Evolutionary conservation across 2,329 filamentous ascomycete species (phyloP).

Genomic region (Catunica adiposa): DNA sequence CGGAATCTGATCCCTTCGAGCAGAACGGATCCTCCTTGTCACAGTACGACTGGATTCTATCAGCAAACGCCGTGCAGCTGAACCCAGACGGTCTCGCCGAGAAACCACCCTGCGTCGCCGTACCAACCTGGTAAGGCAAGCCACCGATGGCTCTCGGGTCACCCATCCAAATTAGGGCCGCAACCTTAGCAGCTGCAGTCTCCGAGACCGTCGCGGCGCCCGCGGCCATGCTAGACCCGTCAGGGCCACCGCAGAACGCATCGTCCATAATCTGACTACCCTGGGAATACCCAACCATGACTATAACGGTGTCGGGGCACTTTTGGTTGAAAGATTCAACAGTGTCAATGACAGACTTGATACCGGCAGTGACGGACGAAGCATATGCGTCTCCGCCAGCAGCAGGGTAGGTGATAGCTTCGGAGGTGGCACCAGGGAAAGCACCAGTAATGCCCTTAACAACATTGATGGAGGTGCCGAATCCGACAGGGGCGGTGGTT

Average conservation of each 20-base stretch:
- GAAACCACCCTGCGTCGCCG: slow-evolving; percentile 40
- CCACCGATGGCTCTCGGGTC: slow-evolving; percentile 41
- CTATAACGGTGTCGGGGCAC: slow-evolving; percentile 40
- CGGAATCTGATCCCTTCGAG: slow-evolving; percentile 44
- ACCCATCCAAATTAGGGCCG: slow-evolving; percentile 49
- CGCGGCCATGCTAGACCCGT: slow-evolving; percentile 29
- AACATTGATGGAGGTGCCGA: slow-evolving; percentile 32
- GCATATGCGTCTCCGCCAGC: slow-evolving; percentile 47
- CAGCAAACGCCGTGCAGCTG: slow-evolving; percentile 32
- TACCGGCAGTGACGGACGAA: slow-evolving; percentile 40
- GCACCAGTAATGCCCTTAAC: slow-evolving; percentile 32
- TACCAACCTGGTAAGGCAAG: slow-evolving; percentile 42
- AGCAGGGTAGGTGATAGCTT: slow-evolving; percentile 42
- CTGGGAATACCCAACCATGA: slow-evolving; percentile 47
- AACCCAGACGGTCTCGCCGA: slow-evolving; percentile 42
- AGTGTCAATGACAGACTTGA: slow-evolving; percentile 38
- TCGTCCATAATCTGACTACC: slow-evolving; percentile 49
- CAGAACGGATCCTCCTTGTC: slow-evolving; percentile 48
- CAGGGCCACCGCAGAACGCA: slow-evolving; percentile 43
- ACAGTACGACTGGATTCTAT: slow-evolving; percentile 48
- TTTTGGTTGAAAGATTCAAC: slow-evolving; percentile 40
- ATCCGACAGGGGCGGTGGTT: slow-evolving; percentile 34
- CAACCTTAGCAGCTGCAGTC: slow-evolving; percentile 36
- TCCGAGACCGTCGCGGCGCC: slow-evolving; percentile 28
- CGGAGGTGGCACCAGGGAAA: slow-evolving; percentile 34